Conservation (phyloP, 1,284 basidiomycete genomes). For the Wallemia hederae region DNA sequence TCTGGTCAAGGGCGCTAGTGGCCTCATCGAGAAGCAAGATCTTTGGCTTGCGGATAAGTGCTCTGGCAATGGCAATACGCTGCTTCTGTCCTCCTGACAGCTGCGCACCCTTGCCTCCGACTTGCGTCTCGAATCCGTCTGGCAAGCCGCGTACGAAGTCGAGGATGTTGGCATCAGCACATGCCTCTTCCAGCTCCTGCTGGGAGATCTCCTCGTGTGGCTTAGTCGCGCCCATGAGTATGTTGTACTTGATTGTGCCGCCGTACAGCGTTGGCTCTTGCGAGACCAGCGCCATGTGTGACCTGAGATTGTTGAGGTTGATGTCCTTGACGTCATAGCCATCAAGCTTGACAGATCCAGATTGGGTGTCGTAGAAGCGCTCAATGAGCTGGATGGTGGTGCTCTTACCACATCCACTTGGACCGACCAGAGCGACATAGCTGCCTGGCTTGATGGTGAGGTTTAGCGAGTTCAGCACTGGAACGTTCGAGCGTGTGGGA, state of each 20-base stretch:
- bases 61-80: slow-evolving; percentile 19
- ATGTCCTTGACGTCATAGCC: slow-evolving; percentile 16
- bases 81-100: slow-evolving; percentile 20
- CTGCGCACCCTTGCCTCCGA: slow-evolving; percentile 18
- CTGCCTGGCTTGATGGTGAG: slow-evolving; percentile 39
- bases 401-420: slow-evolving; percentile 71
- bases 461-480: slow-evolving; percentile 34
- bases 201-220: slow-evolving; percentile 11
- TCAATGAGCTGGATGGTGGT: slow-evolving; percentile 19
- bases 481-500: slow-evolving; percentile 41
- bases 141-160: slow-evolving; percentile 18
- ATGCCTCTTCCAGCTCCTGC: slow-evolving; percentile 15
- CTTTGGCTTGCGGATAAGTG: slow-evolving; percentile 16
- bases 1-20: background rate
- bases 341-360: slow-evolving; percentile 16
- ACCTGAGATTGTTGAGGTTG: slow-evolving; percentile 13
- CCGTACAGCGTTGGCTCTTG: slow-evolving; percentile 21
- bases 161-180: slow-evolving; percentile 16
- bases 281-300: slow-evolving; percentile 18
- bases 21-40: slow-evolving; percentile 13
- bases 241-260: slow-evolving; percentile 11
- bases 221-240: slow-evolving; percentile 7
- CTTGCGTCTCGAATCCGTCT: slow-evolving; percentile 17
- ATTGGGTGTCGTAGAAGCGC: slow-evolving; percentile 17
- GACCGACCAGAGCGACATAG: slow-evolving; percentile 59